Percentiles rank a stretch among this genome's conserved stretches.
These are phyloP conservation scores for Amborella trichopoda DNA, from an alignment of 164 flowering plant genomes.

Conservation along the genomic window DNA sequence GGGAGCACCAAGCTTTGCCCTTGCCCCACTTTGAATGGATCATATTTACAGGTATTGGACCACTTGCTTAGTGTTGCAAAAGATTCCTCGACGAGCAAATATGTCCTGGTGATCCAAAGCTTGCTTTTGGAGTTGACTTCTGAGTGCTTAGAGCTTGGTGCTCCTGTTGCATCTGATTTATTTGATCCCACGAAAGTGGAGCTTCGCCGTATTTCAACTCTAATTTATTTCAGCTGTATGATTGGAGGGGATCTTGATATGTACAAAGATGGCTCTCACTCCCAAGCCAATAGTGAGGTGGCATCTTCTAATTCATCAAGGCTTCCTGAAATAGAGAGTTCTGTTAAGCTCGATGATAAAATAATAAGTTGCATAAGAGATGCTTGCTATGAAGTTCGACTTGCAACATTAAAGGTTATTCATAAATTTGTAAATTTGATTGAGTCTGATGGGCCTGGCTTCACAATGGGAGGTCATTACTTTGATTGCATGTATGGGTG, in stretches of 20 bases:
- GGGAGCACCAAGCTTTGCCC: conserved; percentile 47
- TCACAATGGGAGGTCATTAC: conserved; percentile 14
- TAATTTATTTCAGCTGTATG: conserved; percentile 63
- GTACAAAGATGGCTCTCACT: conserved; percentile 16
- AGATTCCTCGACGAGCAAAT: conserved; percentile 27
- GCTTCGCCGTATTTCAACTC: conserved; percentile 61
- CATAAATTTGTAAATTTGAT: conserved; percentile 35
- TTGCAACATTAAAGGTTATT: conserved; percentile 78
- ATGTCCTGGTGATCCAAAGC: conserved; percentile 24
- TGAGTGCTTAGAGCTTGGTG: conserved; percentile 44
- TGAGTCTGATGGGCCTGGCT: conserved; percentile 8
- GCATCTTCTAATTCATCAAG: conserved; percentile 11
- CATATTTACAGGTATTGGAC: conserved; percentile 53
- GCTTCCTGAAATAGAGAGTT: conserved; percentile 16
- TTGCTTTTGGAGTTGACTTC: conserved; percentile 51
- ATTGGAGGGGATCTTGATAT: conserved; percentile 28
- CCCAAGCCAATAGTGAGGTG: not conserved
- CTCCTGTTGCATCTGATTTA: conserved; percentile 19
- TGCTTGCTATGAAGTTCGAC: conserved; percentile 75
- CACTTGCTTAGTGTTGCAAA: conserved; percentile 63
- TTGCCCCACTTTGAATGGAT: conserved; percentile 54
- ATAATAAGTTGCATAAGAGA: conserved; percentile 46
- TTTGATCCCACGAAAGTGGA: conserved; percentile 74
- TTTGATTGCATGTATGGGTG: conserved; percentile 23
- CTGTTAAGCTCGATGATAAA: conserved; percentile 31